Evolutionary conservation across 2,329 filamentous ascomycete genomes (phyloP), one percentile per base, ranked within the genome.

Genomic region (Venturia effusa): DNA sequence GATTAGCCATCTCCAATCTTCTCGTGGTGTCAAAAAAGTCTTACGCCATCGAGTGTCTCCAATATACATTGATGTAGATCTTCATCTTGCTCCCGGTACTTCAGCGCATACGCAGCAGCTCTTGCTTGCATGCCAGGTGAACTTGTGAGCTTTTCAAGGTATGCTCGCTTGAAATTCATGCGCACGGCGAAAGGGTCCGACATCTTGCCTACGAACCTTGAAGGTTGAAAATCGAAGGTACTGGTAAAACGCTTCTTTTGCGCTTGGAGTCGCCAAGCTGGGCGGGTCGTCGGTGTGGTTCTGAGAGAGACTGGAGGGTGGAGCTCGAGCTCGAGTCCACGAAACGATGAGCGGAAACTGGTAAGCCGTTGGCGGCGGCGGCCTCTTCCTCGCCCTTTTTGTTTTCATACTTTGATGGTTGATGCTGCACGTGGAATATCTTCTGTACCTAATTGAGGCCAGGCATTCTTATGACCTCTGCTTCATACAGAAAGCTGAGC

Each of bases 1-100:
- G 59, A 60, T 68, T 62, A 34, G 43, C 66, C 57, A 61, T 32
- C 45, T 61, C 19, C 6, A 1, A 34, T 15, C 27, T 10, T 43
- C 17, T 45, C 39, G 10, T 37, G 24, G 8, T 27, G 7, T 10
- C 15, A 41, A 17, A 60, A 15, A n/a, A 3, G 24, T 10, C 80
- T 68, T 74, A 91, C 90, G 71, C 86, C 84, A 75, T 97, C 93
- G 37, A 99, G 82, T 75, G 97, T 93, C 77, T 99, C 94, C 54
- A 99, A 78, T 70, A 99, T 97, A 76, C 95, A 99, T 24, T 90
- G 96, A 75, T 99, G 94, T 69, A 99, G 79, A 76, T 99, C 94
- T 78, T 99, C 95, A 73, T 95, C 91, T 86, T 96, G 90, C 71
- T 97, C 92, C 68, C 87, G 86, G 78, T 96, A 90, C 76, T 92